Conservation (phyloP, 768 basidiomycete genomes). For the Lentinula boryana region DNA sequence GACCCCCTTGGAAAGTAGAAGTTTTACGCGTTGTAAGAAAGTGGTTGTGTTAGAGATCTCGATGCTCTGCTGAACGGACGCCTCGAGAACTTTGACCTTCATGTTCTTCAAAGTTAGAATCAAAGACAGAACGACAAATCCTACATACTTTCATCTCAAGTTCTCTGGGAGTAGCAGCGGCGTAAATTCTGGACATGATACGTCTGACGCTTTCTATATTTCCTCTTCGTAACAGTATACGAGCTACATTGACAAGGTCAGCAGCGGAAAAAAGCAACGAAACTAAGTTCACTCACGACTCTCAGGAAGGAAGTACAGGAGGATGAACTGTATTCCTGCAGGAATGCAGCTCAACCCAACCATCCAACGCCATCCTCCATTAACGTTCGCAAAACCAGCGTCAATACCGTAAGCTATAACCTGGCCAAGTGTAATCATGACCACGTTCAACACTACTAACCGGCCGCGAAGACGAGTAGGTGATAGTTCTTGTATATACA, state of each 20-base stretch:
- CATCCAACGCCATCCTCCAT: slow-evolving; percentile 79
- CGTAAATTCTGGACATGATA: slow-evolving; percentile 66
- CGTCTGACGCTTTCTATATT: slow-evolving; percentile 41
- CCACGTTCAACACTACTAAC: slow-evolving; percentile 79
- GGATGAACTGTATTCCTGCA: slow-evolving; percentile 53
- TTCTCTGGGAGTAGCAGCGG: slow-evolving; percentile 55
- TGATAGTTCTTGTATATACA: slow-evolving; percentile 81
- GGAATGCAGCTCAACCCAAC: slow-evolving; percentile 72
- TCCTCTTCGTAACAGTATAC: slow-evolving; percentile 60
- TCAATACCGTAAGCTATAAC: slow-evolving; percentile 75
- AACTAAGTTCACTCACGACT: slow-evolving; percentile 48
- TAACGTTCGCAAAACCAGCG: slow-evolving; percentile 54
- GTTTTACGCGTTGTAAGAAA: slow-evolving; percentile 46
- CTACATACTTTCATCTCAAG: slow-evolving; percentile 53
- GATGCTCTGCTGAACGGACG: slow-evolving; percentile 55
- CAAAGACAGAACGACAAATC: neutral
- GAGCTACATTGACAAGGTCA: slow-evolving; percentile 18
- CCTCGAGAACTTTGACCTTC: slow-evolving; percentile 53
- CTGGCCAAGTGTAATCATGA: slow-evolving; percentile 77
- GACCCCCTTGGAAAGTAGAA: slow-evolving; percentile 48
- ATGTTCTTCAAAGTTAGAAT: neutral
- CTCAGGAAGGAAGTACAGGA: slow-evolving; percentile 68
- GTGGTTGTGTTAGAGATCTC: slow-evolving; percentile 59
- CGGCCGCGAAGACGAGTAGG: slow-evolving; percentile 69
- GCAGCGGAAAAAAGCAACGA: neutral